Base-by-base conservation (phyloP, 2,329 filamentous ascomycete species). In the Ceratocystis destructans region DNA sequence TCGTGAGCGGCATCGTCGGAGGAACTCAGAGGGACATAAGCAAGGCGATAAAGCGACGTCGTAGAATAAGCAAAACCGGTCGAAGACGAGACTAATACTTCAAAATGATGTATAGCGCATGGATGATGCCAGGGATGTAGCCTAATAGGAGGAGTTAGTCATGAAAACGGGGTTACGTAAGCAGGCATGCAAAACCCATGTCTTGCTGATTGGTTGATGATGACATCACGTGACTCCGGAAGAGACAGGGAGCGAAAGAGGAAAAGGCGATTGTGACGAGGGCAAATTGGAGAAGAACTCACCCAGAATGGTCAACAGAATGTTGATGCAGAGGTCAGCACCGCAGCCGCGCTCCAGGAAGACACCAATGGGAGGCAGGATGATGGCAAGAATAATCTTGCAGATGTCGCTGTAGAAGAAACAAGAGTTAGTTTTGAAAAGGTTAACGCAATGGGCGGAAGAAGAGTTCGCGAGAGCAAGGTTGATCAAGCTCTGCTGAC, bases 271-370 rank as follows among this genome's bases (percentile, higher is more conserved):
- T 20, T 48, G 20, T 55, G n/a, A 22, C 10, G n/a, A 50, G n/a
- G 22, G 22, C 5, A n/a, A 25, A 50, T 41, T 50, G 6, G n/a
- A 55, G 20, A n/a, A 66, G 66, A 65, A 61, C 62, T 44, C 79
- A 82, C 80, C 80, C 71, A 90, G 80, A 72, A 90, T 84, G 72
- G 90, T 95, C 78, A 95, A 80, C 73, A 91, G 82, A 77, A 96
- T 89, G 86, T 95, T 96, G 84, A 96, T 95, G 77, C 93, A 81
- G 73, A 96, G 81, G 75, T 96, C 89, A 71, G 87, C 85, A 75
- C 87, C 87, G 79, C 91, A 96, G 73, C 91, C 91, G 72, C 88
- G 86, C 87, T 96, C 91, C 71, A 96, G 88, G 83, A 96, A 94
- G 76, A 96, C 91, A 80, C 91, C 91, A 66, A 96, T 79, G 75